Conservation (phyloP, 345 rosid species). For the Rhizophora mangle region DNA sequence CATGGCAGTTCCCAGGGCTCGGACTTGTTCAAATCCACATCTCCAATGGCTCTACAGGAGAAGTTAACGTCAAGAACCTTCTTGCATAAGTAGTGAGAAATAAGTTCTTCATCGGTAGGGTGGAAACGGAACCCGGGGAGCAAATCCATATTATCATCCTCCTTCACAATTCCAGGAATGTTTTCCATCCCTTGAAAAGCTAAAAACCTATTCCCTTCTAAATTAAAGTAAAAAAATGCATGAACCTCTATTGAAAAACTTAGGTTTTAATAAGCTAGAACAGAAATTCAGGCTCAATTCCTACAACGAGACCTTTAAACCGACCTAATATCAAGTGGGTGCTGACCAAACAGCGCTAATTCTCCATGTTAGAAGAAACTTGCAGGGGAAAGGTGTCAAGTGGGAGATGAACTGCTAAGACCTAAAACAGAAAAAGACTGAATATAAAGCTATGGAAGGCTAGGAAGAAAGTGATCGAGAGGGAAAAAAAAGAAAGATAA, state of each 20-base stretch:
- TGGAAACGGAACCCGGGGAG: slow-evolving; percentile 94
- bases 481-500: slow-evolving; percentile 29
- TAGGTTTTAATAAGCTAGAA: background rate
- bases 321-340: background rate
- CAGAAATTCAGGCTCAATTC: background rate
- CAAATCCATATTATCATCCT: slow-evolving; percentile 66
- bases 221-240: too few species aligned
- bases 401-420: slow-evolving; percentile 12
- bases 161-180: slow-evolving; percentile 41
- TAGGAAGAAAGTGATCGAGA: slow-evolving; percentile 29
- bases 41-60: slow-evolving; percentile 74
- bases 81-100: slow-evolving; percentile 64
- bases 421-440: slow-evolving; percentile 19
- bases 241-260: background rate
- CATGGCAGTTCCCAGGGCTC: slow-evolving; percentile 98
- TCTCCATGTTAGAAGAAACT: slow-evolving; percentile 14
- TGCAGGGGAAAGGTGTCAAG: background rate
- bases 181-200: slow-evolving; percentile 42
- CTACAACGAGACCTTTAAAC: background rate
- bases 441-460: slow-evolving; percentile 31
- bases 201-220: slow-evolving; percentile 29
- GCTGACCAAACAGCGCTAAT: slow-evolving; percentile 15
- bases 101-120: slow-evolving; percentile 97
- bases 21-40: slow-evolving; percentile 89
- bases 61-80: slow-evolving; percentile 61